A percentile compares a stretch with the other conserved stretches of the same genome.
Conservation (phyloP, 441 rosid species). For the Erodium texanum region DNA sequence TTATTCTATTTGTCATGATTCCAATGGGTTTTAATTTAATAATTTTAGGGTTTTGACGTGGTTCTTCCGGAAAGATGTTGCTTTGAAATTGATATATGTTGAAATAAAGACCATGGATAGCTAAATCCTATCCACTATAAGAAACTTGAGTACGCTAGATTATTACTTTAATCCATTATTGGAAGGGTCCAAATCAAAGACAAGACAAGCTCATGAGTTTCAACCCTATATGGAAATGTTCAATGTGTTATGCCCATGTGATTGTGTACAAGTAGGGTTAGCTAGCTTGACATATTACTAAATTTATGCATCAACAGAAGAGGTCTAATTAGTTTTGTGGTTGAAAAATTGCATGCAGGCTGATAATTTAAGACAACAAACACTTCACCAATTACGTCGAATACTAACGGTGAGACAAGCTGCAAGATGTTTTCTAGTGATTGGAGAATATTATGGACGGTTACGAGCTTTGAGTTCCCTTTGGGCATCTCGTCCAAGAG, state of each 20-base stretch:
- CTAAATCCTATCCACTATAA: conserved; percentile 17
- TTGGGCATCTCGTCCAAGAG: conserved; percentile 63
- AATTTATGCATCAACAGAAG: too few relatives aligned
- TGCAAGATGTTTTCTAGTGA: conserved; percentile 51
- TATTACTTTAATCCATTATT: conserved; percentile 25
- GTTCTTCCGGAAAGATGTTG: conserved; percentile 28
- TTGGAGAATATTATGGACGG: conserved; percentile 58
- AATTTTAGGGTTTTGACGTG: conserved; percentile 25
- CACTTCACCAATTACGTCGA: conserved; percentile 49
- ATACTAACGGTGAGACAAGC: conserved; percentile 61
- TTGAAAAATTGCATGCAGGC: conserved; percentile 29
- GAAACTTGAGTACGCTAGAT: too few relatives aligned
- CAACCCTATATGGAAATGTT: conserved; percentile 25
- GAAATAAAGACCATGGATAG: conserved; percentile 36
- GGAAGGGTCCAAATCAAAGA: conserved; percentile 27
- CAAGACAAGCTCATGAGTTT: conserved; percentile 26
- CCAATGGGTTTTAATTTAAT: neutral
- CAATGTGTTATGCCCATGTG: conserved; percentile 19
- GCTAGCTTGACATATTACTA: neutral
- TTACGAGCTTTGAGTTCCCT: conserved; percentile 62
- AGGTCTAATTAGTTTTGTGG: too few relatives aligned
- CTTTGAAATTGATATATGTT: conserved; percentile 40
- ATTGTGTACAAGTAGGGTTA: neutral
- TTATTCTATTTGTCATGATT: neutral
- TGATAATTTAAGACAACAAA: conserved; percentile 70